Base-by-base conservation (phyloP, 2,329 filamentous ascomycete species). In the Talaromyces albobiverticillius region DNA sequence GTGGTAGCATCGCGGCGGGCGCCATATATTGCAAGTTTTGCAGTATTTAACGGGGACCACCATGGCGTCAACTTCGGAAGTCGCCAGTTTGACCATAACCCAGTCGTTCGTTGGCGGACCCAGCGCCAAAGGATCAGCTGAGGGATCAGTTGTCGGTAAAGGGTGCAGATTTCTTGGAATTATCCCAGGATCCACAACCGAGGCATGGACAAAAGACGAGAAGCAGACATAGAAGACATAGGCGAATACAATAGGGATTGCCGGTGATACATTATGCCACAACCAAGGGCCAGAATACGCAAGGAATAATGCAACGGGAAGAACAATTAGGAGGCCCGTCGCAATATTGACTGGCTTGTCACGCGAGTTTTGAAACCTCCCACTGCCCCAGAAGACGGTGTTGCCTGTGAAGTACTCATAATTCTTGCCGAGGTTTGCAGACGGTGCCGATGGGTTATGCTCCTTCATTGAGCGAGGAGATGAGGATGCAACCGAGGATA, bases 31-130 rank as follows among this genome's bases (percentile, higher is more conserved):
- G 78, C 94, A 99, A 16, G 92, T 95, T 68, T 92, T 93, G 82
- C 94, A 99, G 75, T 95, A 96, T 75, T 99, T 97, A 57, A 93
- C 92, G 0, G 94, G 94, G 1, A 99, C 92, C 69, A 99, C 94
- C 90, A 99, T 96, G 5, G 92, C 92, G 8, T 91, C 88, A 29
- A 89, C 88, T 25, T 76, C 76, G 9, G 83, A 84, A 56, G 86
- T 87, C 34, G 87, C 83, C 9, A 90, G 89, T 65, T 92, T 89
- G 62, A 97, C 89, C 76, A 95, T 84, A 7, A 89, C 88, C 94
- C 94, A 99, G 70, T 95, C 91, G 49, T 90, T 97, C 6, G 88
- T 94, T 1, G 91, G 85, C 16, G 92, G 93, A 1, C 89, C 90
- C 41, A 95, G 74, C 32, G 84, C 82, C 36, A 96, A 77, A 5